Evolutionary conservation across 139 green algal species (phyloP).

Genomic region (Nannochloris sp.): DNA sequence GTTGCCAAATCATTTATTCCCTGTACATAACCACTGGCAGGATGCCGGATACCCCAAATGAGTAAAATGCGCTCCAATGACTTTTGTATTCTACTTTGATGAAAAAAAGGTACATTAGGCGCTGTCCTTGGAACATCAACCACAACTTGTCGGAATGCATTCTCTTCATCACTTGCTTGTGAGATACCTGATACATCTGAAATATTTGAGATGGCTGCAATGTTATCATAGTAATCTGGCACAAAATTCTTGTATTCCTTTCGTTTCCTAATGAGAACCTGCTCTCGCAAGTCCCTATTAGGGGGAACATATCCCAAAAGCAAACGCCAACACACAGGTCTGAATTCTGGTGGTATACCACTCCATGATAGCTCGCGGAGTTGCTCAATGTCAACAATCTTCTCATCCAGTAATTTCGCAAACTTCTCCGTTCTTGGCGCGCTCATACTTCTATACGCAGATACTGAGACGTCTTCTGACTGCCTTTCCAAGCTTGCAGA

Average conservation of each 20-base stretch:
- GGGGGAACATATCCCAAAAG: conserved; percentile 90
- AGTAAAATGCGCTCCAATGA: conserved; percentile 84
- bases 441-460: conserved; percentile 42
- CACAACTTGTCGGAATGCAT: conserved; percentile 52
- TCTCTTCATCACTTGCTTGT: conserved; percentile 4
- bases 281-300: conserved; percentile 39
- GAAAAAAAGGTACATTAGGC: conserved; percentile 80
- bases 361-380: conserved; percentile 84
- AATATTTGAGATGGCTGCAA: conserved; percentile 5
- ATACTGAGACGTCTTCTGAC: conserved; percentile 11
- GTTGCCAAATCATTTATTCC: conserved; percentile 97
- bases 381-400: conserved; percentile 68
- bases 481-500: not conserved
- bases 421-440: conserved; percentile 60
- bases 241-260: conserved; percentile 78
- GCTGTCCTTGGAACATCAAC: conserved; percentile 91
- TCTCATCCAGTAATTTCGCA: conserved; percentile 43
- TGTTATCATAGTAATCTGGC: conserved; percentile 74
- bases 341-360: conserved; percentile 67
- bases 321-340: conserved; percentile 81
- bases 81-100: conserved; percentile 68
- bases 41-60: conserved; percentile 89
- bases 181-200: too few species aligned
- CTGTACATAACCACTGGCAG: conserved; percentile 89
- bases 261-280: conserved; percentile 72